These are phyloP conservation scores for Tylopilus cervinicoccineus DNA, from an alignment of 768 basidiomycete species.

Conservation along the genomic window DNA sequence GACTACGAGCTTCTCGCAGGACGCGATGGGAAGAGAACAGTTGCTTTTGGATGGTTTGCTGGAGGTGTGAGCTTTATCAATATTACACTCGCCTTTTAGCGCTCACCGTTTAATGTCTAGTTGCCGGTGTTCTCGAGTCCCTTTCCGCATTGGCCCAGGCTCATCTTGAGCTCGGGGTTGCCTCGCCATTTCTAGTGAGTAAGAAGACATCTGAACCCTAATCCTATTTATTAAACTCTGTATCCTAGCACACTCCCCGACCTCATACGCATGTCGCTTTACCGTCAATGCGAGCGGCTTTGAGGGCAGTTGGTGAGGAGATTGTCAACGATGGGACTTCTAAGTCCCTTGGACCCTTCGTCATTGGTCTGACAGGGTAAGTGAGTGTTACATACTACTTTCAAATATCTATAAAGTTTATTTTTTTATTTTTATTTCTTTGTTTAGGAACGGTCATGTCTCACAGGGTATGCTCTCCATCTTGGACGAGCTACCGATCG, in stretches of 20 bases:
- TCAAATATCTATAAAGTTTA: not conserved
- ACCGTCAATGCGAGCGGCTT: conserved; percentile 43
- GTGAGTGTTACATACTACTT: conserved; percentile 8
- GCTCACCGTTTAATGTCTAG: conserved; percentile 34
- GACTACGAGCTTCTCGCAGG: conserved; percentile 83
- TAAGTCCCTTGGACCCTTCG: conserved; percentile 64
- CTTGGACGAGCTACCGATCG: conserved; percentile 64
- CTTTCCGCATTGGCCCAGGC: conserved; percentile 74
- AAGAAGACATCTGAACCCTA: not conserved
- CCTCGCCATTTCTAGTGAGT: conserved; percentile 78
- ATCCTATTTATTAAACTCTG: not conserved
- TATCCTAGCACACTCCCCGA: conserved; percentile 59
- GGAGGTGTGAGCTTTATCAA: conserved; percentile 52
- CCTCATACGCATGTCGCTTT: conserved; percentile 72
- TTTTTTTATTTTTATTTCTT: no score
- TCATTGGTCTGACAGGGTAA: conserved; percentile 82
- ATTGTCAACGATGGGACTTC: conserved; percentile 60
- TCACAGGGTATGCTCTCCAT: conserved; percentile 73
- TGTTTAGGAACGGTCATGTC: conserved; percentile 71
- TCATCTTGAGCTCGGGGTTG: conserved; percentile 72
- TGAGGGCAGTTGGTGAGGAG: conserved; percentile 53
- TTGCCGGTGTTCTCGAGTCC: conserved; percentile 82
- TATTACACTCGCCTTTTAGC: not conserved
- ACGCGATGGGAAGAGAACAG: conserved; percentile 63
- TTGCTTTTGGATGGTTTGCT: conserved; percentile 91